A percentile compares a stretch with the other conserved stretches of the same genome.
phyloP scores from a whole-genome alignment of 495 filamentous ascomycete genomes.

The Neurospora sp. region DNA sequence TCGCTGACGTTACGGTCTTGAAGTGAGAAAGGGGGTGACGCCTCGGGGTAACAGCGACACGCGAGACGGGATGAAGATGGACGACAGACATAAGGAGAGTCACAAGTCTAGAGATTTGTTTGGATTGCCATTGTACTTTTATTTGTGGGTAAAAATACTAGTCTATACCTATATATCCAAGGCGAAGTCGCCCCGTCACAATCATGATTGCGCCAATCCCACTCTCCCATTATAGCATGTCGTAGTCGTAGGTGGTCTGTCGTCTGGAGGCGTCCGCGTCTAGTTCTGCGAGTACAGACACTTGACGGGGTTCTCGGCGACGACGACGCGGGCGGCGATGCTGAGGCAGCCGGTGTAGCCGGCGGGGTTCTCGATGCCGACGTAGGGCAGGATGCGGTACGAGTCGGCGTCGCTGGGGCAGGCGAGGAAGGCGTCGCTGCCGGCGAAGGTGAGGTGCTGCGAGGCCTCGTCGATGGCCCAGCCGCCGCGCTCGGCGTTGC shows the following conservation, averaged over 20 bases:
- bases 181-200: not conserved
- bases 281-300: slow-evolving; percentile 4
- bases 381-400: slow-evolving; percentile 39
- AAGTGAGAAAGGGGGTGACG: not conserved
- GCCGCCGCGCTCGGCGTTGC: slow-evolving; percentile 24
- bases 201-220: not conserved
- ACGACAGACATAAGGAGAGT: not conserved
- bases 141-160: not conserved
- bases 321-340: slow-evolving; percentile 26
- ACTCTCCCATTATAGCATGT: not conserved
- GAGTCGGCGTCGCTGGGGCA: slow-evolving; percentile 2
- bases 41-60: not conserved
- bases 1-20: not conserved
- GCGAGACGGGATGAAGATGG: not conserved
- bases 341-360: slow-evolving; percentile 35
- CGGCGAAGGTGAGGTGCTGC: no score
- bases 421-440: no score
- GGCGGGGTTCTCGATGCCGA: slow-evolving; percentile 33
- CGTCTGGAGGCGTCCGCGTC: not conserved
- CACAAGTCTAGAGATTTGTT: not conserved
- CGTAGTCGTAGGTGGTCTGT: not conserved
- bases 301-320: slow-evolving; percentile 19
- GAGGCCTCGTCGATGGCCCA: no score
- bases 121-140: not conserved
- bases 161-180: not conserved